Evolutionary conservation across 2,329 filamentous ascomycete species (phyloP).

Genomic region (Zasmidium angulare): DNA sequence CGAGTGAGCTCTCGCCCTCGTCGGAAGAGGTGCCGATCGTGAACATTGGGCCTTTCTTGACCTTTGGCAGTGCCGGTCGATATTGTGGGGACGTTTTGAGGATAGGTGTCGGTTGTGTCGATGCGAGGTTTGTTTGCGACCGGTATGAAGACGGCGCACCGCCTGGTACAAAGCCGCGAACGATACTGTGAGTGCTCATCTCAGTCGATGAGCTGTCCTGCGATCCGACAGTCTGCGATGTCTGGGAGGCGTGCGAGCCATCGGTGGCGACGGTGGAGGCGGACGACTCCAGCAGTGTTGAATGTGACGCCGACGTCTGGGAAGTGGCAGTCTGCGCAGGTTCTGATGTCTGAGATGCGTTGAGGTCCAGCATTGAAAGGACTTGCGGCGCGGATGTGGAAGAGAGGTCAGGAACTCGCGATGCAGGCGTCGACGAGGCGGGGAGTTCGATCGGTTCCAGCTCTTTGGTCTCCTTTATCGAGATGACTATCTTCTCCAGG

Average conservation of each 20-base stretch:
- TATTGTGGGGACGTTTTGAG: conserved; percentile 53
- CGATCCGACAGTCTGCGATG: conserved; percentile 44
- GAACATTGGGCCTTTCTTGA: conserved; percentile 68
- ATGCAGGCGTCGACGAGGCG: conserved; percentile 22
- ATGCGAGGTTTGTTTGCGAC: conserved; percentile 57
- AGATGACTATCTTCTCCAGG: conserved; percentile 89
- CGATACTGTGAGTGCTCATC: conserved; percentile 66
- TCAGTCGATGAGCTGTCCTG: conserved; percentile 66
- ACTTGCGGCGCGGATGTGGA: conserved; percentile 26
- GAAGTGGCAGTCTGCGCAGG: conserved; percentile 40
- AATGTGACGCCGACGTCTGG: conserved; percentile 18
- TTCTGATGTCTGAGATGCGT: conserved; percentile 28
- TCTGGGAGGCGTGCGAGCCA: conserved; percentile 39
- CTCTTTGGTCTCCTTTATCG: conserved; percentile 80
- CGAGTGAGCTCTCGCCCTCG: conserved; percentile 77
- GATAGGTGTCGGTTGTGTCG: conserved; percentile 57
- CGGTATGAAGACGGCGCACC: conserved; percentile 69
- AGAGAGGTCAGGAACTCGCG: conserved; percentile 16
- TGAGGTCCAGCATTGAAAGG: conserved; percentile 36
- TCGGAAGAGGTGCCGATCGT: conserved; percentile 75
- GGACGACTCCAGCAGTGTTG: conserved; percentile 53
- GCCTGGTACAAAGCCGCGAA: conserved; percentile 82
- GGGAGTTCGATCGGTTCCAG: conserved; percentile 57
- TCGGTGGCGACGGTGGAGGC: conserved; percentile 54
- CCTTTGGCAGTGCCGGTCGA: conserved; percentile 46